Evolutionary conservation across 306 rosid species (phyloP), one percentile per base, ranked within the genome.

Genomic region (Prosopis cineraria): DNA sequence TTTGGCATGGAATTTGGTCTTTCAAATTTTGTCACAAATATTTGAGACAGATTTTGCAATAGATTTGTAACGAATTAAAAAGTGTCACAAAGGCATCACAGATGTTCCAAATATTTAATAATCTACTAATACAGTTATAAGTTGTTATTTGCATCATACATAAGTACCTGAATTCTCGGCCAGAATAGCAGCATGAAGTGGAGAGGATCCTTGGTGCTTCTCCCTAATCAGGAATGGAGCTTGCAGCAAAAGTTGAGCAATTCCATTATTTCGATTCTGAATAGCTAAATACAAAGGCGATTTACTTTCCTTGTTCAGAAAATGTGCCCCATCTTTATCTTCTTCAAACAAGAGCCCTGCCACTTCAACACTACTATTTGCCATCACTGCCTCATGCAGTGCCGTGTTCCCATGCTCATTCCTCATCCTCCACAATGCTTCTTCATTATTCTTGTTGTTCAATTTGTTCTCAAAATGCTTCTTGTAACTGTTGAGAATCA

Each of bases 321-420:
- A 62, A 62, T 31, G 41, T 6, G 66, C 37, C 17, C 27, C 66
- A 3, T 1, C n/a, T 59, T 11, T 7, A 16, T 59, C 37, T 4
- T 1, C 66, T 3, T 0, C 7, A 12, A 24, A 59, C 37, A 59
- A 16, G 5, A 59, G 13, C 0, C 13, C 2, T 2, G 37, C 19
- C 66, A 1, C 66, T 3, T 27, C n/a, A 2, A 59, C 1, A n/a
- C n/a, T n/a, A 14, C 12, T 27, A 27, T 1, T 29, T 30, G 7
- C 29, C 33, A 29, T 29, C 68, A 62, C 68, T 6, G 68, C 68
- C 68, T 63, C 68, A 19, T 63, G 68, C n/a, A n/a, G n/a, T n/a
- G n/a, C n/a, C n/a, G n/a, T n/a, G n/a, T n/a, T n/a, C n/a, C n/a
- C n/a, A n/a, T 29, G 14, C 1, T 29, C 40, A 13, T 60, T 60